Evolutionary conservation across 306 rosid genomes (phyloP).

Genomic region (Dicorynia guianensis): DNA sequence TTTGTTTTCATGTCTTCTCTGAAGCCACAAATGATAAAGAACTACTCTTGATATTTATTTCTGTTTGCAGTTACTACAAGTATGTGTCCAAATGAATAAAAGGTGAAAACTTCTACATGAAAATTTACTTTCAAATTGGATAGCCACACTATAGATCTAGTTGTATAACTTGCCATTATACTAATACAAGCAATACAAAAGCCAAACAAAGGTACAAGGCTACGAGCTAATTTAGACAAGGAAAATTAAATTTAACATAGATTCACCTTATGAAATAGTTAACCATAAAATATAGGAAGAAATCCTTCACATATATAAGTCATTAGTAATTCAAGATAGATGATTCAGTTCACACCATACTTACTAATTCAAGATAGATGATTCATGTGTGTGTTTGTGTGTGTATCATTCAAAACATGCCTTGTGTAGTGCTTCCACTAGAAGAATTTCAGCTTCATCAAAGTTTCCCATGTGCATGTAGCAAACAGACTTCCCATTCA

Average conservation of each 20-base stretch:
- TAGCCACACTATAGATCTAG: not conserved
- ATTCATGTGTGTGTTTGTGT: no score
- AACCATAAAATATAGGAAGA: not conserved
- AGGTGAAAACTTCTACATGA: not conserved
- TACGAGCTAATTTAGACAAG: not conserved
- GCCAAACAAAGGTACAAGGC: conserved; percentile 16
- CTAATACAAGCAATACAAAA: conserved; percentile 9
- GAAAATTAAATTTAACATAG: not conserved
- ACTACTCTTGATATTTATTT: not conserved
- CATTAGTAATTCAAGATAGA: not conserved
- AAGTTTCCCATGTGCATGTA: conserved; percentile 99
- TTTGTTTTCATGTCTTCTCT: conserved; percentile 13
- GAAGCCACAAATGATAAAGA: not conserved
- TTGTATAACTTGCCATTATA: conserved; percentile 8
- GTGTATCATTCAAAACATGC: conserved; percentile 52
- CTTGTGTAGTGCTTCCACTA: conserved; percentile 94
- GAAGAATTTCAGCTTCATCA: conserved; percentile 93
- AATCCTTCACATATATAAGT: not conserved
- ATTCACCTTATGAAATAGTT: conserved; percentile 6
- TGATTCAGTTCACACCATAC: not conserved
- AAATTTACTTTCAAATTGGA: not conserved
- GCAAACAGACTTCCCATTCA: conserved; percentile 98
- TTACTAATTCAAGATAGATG: no score
- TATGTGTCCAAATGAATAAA: conserved; percentile 8
- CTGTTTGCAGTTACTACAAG: not conserved